Conservation (phyloP, 2,329 filamentous ascomycete genomes). For the Sporothrix mexicana region DNA sequence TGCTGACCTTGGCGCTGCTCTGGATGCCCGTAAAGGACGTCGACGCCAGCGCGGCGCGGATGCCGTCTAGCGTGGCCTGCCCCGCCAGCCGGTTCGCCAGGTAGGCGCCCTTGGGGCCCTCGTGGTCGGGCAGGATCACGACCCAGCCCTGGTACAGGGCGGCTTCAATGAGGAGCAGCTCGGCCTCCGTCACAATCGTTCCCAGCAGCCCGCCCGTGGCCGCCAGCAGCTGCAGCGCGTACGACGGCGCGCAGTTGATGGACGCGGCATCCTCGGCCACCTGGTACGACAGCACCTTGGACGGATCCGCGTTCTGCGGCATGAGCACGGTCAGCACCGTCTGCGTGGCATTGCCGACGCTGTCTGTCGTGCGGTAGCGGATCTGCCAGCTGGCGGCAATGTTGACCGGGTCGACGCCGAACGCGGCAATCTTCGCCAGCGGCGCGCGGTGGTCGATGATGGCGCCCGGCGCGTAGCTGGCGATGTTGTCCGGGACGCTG, state of each 20-base stretch:
- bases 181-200: slow-evolving; percentile 36
- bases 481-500: slow-evolving; percentile 28
- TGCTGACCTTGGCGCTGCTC: slow-evolving; percentile 45
- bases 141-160: slow-evolving; percentile 52
- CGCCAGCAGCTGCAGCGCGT: slow-evolving; percentile 38
- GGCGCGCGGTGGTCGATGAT: slow-evolving; percentile 30
- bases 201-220: slow-evolving; percentile 5
- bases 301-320: slow-evolving; percentile 24
- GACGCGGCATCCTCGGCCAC: slow-evolving; percentile 48
- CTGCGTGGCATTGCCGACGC: slow-evolving; percentile 27
- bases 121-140: slow-evolving; percentile 53
- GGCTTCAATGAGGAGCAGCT: slow-evolving; percentile 41
- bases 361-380: slow-evolving; percentile 34
- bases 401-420: slow-evolving; percentile 20
- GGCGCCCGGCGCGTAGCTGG: slow-evolving; percentile 19
- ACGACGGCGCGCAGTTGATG: slow-evolving; percentile 48
- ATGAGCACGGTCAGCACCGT: slow-evolving; percentile 29
- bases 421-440: slow-evolving; percentile 29
- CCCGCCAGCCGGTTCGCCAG: slow-evolving; percentile 49
- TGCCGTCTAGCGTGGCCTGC: slow-evolving; percentile 44
- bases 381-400: slow-evolving; percentile 28
- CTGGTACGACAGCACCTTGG: slow-evolving; percentile 49
- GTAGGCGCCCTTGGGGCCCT: slow-evolving; percentile 51
- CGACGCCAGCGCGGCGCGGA: slow-evolving; percentile 13
- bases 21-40: slow-evolving; percentile 37